phyloP scores from a whole-genome alignment of 345 rosid genomes.

The Salix caprea region DNA sequence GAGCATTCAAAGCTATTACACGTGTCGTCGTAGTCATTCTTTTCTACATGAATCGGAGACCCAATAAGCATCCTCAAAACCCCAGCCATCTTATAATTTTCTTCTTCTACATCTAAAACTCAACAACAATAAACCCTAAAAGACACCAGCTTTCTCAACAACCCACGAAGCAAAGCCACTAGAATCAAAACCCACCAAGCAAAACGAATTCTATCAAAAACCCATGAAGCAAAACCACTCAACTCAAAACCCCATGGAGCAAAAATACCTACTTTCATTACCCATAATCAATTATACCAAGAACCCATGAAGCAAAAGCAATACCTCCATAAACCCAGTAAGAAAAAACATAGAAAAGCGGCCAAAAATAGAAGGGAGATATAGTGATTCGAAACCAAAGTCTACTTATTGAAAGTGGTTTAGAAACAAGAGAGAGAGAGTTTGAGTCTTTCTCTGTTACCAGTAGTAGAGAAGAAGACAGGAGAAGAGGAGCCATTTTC shows the following conservation, averaged over 20 bases:
- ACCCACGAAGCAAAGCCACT: background rate
- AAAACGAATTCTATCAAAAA: background rate
- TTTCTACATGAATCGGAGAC: constrained; percentile 29
- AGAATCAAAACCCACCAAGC: background rate
- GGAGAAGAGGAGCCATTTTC: background rate
- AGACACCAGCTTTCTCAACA: background rate
- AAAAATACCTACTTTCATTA: background rate
- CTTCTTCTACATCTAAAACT: background rate
- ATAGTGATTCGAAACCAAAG: background rate
- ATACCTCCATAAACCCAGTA: background rate
- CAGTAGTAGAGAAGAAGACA: constrained; percentile 10
- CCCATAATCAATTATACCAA: constrained; percentile 3
- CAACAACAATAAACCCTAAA: background rate
- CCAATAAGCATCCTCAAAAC: constrained; percentile 47
- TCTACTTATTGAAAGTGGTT: background rate
- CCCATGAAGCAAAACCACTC: constrained; percentile 2
- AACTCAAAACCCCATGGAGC: constrained; percentile 1
- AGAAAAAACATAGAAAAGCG: background rate
- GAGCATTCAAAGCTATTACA: constrained; percentile 47
- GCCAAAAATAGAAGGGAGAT: background rate
- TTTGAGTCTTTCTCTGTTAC: background rate
- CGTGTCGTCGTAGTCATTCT: constrained; percentile 31
- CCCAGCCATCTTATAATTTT: constrained; percentile 37
- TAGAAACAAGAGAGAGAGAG: background rate
- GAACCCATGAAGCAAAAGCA: constrained; percentile 4